Evolutionary conservation across 108 stramenopile species (phyloP).

Genomic region (Cyclotella distinguenda): DNA sequence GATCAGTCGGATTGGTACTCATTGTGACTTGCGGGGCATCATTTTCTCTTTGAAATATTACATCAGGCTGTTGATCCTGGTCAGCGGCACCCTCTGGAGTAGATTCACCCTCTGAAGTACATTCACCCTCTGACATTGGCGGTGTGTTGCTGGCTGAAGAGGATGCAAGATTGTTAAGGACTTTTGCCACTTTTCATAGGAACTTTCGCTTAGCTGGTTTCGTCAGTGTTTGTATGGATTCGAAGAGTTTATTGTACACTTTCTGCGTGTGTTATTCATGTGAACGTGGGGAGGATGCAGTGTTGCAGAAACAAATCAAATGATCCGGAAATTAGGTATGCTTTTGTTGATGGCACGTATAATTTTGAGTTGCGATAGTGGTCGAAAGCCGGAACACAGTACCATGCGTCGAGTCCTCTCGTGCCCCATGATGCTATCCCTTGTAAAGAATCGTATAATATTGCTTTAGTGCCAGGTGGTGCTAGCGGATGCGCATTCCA

Average conservation of each 20-base stretch:
- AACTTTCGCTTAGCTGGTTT: background rate
- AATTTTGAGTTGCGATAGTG: constrained; percentile 37
- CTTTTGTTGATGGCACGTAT: constrained; percentile 23
- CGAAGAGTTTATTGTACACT: background rate
- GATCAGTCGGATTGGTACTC: background rate
- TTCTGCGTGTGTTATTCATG: background rate
- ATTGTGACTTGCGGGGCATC: background rate
- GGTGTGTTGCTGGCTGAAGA: background rate
- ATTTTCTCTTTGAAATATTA: constrained; percentile 11
- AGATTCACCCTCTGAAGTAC: background rate
- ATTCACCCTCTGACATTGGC: constrained; percentile 4
- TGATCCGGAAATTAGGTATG: constrained; percentile 30
- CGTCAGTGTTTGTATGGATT: background rate
- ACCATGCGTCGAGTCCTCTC: constrained; percentile 30
- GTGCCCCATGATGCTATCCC: constrained; percentile 27
- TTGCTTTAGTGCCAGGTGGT: background rate
- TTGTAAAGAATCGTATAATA: constrained; percentile 25
- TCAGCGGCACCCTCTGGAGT: background rate
- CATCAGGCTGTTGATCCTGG: constrained; percentile 1
- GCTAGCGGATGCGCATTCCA: constrained; percentile 33
- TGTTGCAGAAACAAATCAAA: constrained; percentile 39
- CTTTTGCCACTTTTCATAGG: background rate
- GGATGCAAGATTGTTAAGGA: too few relatives aligned
- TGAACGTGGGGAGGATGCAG: constrained; percentile 9
- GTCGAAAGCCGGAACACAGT: constrained; percentile 25